phyloP scores from a whole-genome alignment of 148 eudicot species.

The Pouteria glomerata region DNA sequence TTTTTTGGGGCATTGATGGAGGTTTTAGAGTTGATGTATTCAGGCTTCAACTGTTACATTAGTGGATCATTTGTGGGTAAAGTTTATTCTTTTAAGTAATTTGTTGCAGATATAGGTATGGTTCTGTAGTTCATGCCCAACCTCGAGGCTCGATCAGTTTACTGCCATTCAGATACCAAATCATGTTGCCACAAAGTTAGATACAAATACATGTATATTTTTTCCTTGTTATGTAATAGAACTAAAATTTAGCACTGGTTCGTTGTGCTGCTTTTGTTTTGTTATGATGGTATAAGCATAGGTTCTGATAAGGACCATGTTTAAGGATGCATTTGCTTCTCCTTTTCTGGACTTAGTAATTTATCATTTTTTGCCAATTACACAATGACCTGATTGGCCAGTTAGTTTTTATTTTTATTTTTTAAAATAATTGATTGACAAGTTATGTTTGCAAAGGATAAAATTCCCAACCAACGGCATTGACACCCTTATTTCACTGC shows the following conservation, averaged over 20 bases:
- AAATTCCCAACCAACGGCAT: not conserved
- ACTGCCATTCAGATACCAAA: not conserved
- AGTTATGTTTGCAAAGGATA: not conserved
- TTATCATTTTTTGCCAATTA: not conserved
- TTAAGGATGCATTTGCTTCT: not conserved
- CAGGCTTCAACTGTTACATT: not conserved
- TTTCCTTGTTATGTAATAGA: not conserved
- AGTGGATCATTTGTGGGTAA: not conserved
- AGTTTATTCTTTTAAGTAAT: not conserved
- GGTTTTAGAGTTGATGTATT: not conserved
- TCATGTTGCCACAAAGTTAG: not conserved
- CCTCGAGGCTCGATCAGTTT: not conserved
- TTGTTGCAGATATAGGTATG: not conserved
- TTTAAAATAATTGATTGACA: not conserved
- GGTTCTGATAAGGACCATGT: not conserved
- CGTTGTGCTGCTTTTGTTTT: not conserved
- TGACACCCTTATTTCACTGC: not conserved
- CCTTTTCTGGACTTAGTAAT: not conserved
- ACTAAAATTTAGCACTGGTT: slow-evolving; percentile 1
- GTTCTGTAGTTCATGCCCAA: not conserved
- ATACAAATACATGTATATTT: not conserved
- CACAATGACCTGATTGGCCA: too few relatives aligned
- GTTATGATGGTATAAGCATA: not conserved
- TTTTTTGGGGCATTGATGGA: not conserved
- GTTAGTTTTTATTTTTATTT: too few relatives aligned